A percentile compares a stretch with the other conserved stretches of the same genome.
Evolutionary conservation across 805 yeast genomes (phyloP).

Genomic region (Yamadazyma scolyti): DNA sequence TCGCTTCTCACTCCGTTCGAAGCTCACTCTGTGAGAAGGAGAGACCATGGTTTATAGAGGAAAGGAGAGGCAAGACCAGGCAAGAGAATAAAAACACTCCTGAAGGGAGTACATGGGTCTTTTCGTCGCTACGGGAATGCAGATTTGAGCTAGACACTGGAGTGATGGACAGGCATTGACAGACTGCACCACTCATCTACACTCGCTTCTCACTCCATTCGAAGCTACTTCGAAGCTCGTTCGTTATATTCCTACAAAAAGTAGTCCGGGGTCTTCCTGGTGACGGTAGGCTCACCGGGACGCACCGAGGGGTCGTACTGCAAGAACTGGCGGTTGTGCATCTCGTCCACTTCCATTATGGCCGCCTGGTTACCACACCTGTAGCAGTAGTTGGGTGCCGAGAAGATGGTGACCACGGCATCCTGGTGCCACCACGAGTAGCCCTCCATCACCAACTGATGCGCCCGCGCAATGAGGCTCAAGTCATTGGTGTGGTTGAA

Average conservation of each 20-base stretch:
- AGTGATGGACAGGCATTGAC: no score
- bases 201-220: no score
- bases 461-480: conserved; percentile 87
- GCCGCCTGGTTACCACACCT: conserved; percentile 99
- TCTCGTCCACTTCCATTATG: conserved; percentile 96
- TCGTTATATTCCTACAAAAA: conserved; percentile 49
- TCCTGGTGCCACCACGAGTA: conserved; percentile 94
- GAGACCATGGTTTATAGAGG: no score
- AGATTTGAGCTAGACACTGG: no score
- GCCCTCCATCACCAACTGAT: conserved; percentile 97
- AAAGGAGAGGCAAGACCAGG: no score
- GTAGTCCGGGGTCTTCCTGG: conserved; percentile 95
- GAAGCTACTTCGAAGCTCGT: no score
- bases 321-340: conserved; percentile 83
- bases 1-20: no score
- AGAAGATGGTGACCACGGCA: conserved; percentile 87
- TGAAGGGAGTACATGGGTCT: no score
- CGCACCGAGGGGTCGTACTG: conserved; percentile 96
- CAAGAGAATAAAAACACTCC: no score
- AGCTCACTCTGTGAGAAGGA: no score
- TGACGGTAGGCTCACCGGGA: conserved; percentile 97
- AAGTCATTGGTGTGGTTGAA: conserved; percentile 89
- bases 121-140: no score
- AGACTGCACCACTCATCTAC: no score
- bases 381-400: conserved; percentile 96